Conservation (phyloP, 2,329 filamentous ascomycete genomes). For the Fonsecaea erecta region DNA sequence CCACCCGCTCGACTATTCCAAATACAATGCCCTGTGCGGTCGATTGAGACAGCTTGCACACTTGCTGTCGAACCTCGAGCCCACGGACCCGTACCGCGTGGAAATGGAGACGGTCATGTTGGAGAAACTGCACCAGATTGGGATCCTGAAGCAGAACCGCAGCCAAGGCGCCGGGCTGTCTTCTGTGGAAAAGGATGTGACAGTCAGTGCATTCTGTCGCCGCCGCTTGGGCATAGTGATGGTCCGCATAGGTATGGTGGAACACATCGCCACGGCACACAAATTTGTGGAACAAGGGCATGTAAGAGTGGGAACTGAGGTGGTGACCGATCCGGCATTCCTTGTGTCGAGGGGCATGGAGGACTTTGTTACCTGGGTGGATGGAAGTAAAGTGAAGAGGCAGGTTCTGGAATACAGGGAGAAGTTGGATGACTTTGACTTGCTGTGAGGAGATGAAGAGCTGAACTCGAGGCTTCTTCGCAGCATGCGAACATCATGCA, state of each 20-base stretch:
- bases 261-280: conserved; percentile 77
- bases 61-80: conserved; percentile 77
- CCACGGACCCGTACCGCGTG: conserved; percentile 74
- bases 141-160: conserved; percentile 73
- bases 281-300: conserved; percentile 89
- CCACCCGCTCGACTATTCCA: conserved; percentile 82
- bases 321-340: conserved; percentile 87
- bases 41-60: conserved; percentile 90
- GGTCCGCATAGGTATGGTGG: conserved; percentile 88
- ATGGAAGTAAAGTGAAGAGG: conserved; percentile 95
- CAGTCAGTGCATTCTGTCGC: conserved; percentile 85
- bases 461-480: background rate
- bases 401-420: conserved; percentile 95
- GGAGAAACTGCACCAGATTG: conserved; percentile 92
- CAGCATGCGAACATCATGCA: background rate
- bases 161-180: conserved; percentile 73
- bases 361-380: conserved; percentile 95
- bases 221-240: conserved; percentile 86
- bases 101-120: conserved; percentile 87
- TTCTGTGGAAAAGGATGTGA: conserved; percentile 81
- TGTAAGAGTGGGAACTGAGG: conserved; percentile 86
- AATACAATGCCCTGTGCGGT: conserved; percentile 70
- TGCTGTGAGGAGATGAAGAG: conserved; percentile 62
- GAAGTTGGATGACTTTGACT: conserved; percentile 93
- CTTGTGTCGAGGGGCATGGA: conserved; percentile 88